Conservation (phyloP, 495 filamentous ascomycete genomes). For the Schizothecium vesticola region DNA sequence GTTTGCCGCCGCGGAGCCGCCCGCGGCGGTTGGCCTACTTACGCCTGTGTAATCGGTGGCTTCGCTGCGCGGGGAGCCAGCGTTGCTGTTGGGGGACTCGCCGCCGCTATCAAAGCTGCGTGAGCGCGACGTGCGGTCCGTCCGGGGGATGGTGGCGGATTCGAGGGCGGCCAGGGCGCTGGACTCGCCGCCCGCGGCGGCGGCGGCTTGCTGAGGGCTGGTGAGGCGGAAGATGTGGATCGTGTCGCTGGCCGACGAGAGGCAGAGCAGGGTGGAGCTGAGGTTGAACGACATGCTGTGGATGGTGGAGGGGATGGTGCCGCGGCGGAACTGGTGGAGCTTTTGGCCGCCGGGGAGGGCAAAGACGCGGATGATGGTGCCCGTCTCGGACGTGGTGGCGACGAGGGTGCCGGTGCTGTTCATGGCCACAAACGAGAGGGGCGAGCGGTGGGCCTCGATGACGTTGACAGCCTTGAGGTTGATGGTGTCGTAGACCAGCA, state of each 20-base stretch:
- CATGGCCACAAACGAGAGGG: constrained; percentile 79
- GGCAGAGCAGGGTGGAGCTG: constrained; percentile 85
- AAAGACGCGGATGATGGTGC: constrained; percentile 94
- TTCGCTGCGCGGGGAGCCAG: constrained; percentile 42
- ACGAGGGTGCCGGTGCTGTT: constrained; percentile 91
- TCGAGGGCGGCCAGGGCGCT: constrained; percentile 10
- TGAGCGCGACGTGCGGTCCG: constrained; percentile 43
- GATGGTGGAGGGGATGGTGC: constrained; percentile 88
- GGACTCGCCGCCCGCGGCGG: constrained; percentile 7
- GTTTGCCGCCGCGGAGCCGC: constrained; percentile 17
- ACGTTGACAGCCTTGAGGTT: constrained; percentile 89
- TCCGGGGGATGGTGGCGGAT: constrained; percentile 32
- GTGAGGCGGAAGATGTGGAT: constrained; percentile 89
- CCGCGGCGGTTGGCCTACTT: constrained; percentile 17
- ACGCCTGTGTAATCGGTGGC: constrained; percentile 29
- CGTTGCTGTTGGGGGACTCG: constrained; percentile 40
- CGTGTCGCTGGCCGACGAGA: constrained; percentile 93
- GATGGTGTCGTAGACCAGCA: constrained; percentile 82
- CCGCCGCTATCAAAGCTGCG: constrained; percentile 44
- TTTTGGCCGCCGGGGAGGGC: constrained; percentile 83
- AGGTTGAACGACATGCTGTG: constrained; percentile 99
- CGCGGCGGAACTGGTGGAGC: constrained; percentile 89
- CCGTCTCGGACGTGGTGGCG: constrained; percentile 93
- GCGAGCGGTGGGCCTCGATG: constrained; percentile 89
- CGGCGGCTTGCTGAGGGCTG: constrained; percentile 12